Conservation (phyloP, 2,329 filamentous ascomycete genomes). For the Stenocarpella maydis region DNA sequence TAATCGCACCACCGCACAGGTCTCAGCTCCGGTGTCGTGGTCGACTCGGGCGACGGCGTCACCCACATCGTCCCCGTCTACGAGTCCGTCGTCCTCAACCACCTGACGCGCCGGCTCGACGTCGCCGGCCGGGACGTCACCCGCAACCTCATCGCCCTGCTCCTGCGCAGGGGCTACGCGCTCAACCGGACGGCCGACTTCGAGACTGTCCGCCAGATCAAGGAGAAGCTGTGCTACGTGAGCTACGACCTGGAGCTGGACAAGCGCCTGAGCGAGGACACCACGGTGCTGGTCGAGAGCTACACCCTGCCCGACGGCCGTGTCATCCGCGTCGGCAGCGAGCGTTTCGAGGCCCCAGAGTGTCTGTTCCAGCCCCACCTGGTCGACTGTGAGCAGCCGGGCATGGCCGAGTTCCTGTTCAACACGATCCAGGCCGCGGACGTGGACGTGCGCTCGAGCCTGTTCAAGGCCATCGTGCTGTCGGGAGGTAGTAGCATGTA, state of each 20-base stretch:
- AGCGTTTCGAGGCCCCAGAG: constrained; percentile 97
- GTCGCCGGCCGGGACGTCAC: constrained; percentile 97
- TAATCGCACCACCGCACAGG: constrained; percentile 54
- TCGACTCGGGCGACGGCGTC: constrained; percentile 97
- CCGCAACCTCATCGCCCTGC: constrained; percentile 94
- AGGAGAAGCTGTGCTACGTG: constrained; percentile 99
- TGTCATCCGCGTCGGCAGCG: constrained; percentile 94
- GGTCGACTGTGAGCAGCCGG: constrained; percentile 96
- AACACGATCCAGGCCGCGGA: constrained; percentile 98
- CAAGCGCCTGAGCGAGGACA: constrained; percentile 95
- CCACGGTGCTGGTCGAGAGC: constrained; percentile 94
- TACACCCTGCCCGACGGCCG: constrained; percentile 97
- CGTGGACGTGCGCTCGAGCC: constrained; percentile 89
- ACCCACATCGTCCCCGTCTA: constrained; percentile 99
- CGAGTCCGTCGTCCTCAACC: constrained; percentile 96
- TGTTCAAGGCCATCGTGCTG: constrained; percentile 97
- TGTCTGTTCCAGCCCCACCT: constrained; percentile 98
- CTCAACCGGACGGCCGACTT: constrained; percentile 99
- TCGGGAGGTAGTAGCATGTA: constrained; percentile 99
- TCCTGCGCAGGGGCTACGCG: constrained; percentile 92
- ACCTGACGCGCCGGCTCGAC: constrained; percentile 91
- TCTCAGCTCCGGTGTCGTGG: constrained; percentile 93
- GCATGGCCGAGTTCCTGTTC: constrained; percentile 96
- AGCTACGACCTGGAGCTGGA: constrained; percentile 97
- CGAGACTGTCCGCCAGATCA: constrained; percentile 98